Evolutionary conservation across 179 eudicot species (phyloP).

Genomic region (Amaranthus tricolor): DNA sequence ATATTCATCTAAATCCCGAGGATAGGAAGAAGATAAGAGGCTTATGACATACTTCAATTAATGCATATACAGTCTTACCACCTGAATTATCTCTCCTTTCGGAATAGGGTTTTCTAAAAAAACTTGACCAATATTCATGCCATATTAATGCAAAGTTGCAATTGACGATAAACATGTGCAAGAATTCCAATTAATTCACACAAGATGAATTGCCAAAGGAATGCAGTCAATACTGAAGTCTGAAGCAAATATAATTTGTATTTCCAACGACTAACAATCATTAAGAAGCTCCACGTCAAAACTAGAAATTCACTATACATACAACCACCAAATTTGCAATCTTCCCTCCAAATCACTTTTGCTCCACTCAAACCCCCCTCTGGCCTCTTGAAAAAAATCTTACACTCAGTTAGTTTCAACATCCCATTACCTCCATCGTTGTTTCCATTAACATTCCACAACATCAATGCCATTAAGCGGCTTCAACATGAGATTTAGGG

Average conservation of each 20-base stretch:
- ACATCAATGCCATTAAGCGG: no score
- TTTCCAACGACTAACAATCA: background rate
- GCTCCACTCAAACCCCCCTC: background rate
- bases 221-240: background rate
- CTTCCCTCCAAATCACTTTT: background rate
- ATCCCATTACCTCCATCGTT: background rate
- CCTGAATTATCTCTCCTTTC: background rate
- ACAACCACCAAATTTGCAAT: background rate
- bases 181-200: background rate
- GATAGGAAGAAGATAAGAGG: background rate
- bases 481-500: no score
- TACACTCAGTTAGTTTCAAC: background rate
- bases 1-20: background rate
- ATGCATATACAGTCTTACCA: background rate
- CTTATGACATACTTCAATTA: background rate
- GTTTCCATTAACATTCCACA: no score
- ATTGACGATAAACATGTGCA: background rate
- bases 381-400: background rate
- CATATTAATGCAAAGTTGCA: background rate
- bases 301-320: background rate
- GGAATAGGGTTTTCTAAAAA: background rate
- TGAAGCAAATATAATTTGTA: background rate
- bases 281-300: background rate
- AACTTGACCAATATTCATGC: background rate
- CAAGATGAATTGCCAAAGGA: background rate